A percentile compares a stretch with the other conserved stretches of the same genome.
These are phyloP conservation scores for Peronospora farinosa DNA, from an alignment of 352 stramenopile species.

Conservation along the genomic window DNA sequence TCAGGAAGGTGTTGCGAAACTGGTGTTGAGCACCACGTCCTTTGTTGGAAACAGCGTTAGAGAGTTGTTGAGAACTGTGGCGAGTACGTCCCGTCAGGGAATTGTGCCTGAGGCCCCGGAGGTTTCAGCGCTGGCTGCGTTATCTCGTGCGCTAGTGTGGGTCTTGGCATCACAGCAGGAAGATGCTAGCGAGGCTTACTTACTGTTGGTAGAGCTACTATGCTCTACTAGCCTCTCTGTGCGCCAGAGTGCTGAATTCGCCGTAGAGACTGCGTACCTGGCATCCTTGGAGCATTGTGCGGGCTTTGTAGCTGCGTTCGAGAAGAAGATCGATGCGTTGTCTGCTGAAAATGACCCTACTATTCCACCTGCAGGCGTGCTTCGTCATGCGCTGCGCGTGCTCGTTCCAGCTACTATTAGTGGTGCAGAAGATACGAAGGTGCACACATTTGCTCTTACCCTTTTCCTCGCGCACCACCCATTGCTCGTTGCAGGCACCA, in stretches of 20 bases:
- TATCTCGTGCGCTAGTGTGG: constrained; percentile 55
- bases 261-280: constrained; percentile 44
- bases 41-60: constrained; percentile 50
- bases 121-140: constrained; percentile 45
- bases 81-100: constrained; percentile 13
- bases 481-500: constrained; percentile 58
- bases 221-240: constrained; percentile 43
- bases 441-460: constrained; percentile 41
- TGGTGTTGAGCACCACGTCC: constrained; percentile 40
- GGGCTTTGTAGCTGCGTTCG: constrained; percentile 46
- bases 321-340: constrained; percentile 46
- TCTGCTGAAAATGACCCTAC: constrained; percentile 36
- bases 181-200: constrained; percentile 43
- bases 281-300: constrained; percentile 53
- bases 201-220: constrained; percentile 54
- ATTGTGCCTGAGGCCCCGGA: constrained; percentile 40
- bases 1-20: constrained; percentile 37
- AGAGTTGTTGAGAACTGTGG: constrained; percentile 30
- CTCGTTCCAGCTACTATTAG: constrained; percentile 41
- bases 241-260: constrained; percentile 41
- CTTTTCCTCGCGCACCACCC: constrained; percentile 69
- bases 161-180: constrained; percentile 60
- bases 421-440: constrained; percentile 30
- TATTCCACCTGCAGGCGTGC: constrained; percentile 44
- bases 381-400: constrained; percentile 55